phyloP scores from a whole-genome alignment of 495 filamentous ascomycete species.

The Trichoderma virens region DNA sequence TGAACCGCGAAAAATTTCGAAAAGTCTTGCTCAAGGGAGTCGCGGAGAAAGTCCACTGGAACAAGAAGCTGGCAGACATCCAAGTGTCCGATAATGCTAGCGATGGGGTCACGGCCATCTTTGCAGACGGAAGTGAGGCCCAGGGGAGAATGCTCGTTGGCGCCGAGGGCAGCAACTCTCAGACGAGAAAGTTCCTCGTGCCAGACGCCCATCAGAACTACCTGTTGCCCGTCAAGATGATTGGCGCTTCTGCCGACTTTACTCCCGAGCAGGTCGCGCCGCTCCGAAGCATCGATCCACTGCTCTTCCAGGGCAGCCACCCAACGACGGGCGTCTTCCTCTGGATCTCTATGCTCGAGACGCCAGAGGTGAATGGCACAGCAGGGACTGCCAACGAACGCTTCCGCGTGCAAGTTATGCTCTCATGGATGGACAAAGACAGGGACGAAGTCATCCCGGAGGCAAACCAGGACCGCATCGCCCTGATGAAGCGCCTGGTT shows the following conservation, averaged over 20 bases:
- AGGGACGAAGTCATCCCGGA: background rate
- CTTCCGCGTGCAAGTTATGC: slow-evolving; percentile 17
- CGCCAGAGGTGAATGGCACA: slow-evolving; percentile 34
- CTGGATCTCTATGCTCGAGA: slow-evolving; percentile 43
- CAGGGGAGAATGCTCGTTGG: slow-evolving; percentile 47
- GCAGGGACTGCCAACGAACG: slow-evolving; percentile 23
- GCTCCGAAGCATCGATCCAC: slow-evolving; percentile 44
- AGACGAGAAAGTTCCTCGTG: slow-evolving; percentile 22
- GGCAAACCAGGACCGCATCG: background rate
- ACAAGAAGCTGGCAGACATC: slow-evolving; percentile 33
- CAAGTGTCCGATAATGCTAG: slow-evolving; percentile 28
- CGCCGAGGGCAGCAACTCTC: slow-evolving; percentile 47
- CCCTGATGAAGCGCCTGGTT: slow-evolving; percentile 7
- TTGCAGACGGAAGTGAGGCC: slow-evolving; percentile 42
- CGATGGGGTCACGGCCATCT: slow-evolving; percentile 27
- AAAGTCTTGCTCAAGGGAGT: slow-evolving; percentile 40
- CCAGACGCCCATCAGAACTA: slow-evolving; percentile 31
- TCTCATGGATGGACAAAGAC: slow-evolving; percentile 22
- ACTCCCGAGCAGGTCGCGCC: slow-evolving; percentile 30
- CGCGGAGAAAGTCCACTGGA: slow-evolving; percentile 37
- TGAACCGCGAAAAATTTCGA: slow-evolving; percentile 42
- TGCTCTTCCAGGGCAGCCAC: slow-evolving; percentile 54
- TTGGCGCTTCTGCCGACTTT: slow-evolving; percentile 39
- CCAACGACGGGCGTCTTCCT: slow-evolving; percentile 46
- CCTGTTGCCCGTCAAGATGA: slow-evolving; percentile 40